Percentiles rank a stretch among this genome's conserved stretches.
Conservation (phyloP, 139 green algal species). For the Ettlia oleoabundans region DNA sequence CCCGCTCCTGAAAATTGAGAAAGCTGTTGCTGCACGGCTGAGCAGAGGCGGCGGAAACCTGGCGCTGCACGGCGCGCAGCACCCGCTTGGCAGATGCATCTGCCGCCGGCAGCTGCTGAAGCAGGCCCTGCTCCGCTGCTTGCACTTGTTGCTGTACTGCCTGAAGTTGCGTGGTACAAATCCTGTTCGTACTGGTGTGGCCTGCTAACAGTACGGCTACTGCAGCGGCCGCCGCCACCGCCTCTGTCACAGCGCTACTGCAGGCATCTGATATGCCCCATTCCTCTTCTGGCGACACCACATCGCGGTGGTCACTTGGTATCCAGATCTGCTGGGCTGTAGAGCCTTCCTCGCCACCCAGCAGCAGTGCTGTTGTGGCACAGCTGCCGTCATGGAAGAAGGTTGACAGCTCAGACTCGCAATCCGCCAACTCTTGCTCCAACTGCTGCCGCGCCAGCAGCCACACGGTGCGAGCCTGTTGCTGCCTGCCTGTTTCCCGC, state of each 20-base stretch:
- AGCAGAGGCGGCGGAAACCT: not conserved
- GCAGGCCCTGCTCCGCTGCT: not conserved
- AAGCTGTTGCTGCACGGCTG: not conserved
- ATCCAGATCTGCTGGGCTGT: not conserved
- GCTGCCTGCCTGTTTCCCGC: not conserved
- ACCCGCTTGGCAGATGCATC: not conserved
- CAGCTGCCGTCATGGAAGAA: too few relatives aligned
- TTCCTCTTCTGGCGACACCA: not conserved
- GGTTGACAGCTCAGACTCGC: too few relatives aligned
- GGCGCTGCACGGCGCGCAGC: not conserved
- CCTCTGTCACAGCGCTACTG: not conserved
- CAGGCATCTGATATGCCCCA: too few relatives aligned
- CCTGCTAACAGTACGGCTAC: not conserved
- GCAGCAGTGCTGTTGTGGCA: too few relatives aligned
- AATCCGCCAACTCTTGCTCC: conserved; percentile 12
- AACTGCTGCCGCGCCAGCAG: conserved; percentile 17
- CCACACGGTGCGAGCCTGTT: conserved; percentile 6
- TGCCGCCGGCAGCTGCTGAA: not conserved
- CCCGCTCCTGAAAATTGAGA: not conserved
- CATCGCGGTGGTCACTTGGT: too few relatives aligned
- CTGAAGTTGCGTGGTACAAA: too few relatives aligned
- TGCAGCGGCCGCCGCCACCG: not conserved
- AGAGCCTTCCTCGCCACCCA: not conserved
- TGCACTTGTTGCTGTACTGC: not conserved
- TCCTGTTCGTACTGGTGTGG: not conserved